Evolutionary conservation across 768 basidiomycete species (phyloP).

Genomic region (Tulasnella sp.): DNA sequence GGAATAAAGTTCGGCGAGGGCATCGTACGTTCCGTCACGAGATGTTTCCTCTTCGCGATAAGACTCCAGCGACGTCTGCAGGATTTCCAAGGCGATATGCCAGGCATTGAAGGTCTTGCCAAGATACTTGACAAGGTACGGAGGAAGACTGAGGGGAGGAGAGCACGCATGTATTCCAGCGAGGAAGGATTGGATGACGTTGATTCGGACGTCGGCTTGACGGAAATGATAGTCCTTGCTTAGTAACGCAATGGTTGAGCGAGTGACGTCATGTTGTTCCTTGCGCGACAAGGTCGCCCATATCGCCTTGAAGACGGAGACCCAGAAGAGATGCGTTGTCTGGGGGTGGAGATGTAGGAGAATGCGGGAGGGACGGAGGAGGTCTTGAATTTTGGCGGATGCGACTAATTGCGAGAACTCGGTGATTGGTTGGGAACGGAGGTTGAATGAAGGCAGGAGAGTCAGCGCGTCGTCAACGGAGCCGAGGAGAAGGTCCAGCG

Average conservation of each 20-base stretch:
- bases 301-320: conserved; percentile 69
- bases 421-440: not conserved
- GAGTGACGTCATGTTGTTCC: conserved; percentile 80
- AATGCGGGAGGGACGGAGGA: conserved; percentile 69
- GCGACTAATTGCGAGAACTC: not conserved
- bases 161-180: conserved; percentile 72
- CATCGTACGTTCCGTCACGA: conserved; percentile 76
- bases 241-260: conserved; percentile 79
- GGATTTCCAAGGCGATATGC: conserved; percentile 79
- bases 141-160: conserved; percentile 80
- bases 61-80: conserved; percentile 66
- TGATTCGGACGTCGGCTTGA: conserved; percentile 80
- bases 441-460: conserved; percentile 22
- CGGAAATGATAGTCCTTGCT: conserved; percentile 88
- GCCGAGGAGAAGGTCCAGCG: conserved; percentile 80
- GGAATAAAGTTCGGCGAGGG: conserved; percentile 88
- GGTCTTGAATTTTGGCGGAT: conserved; percentile 27
- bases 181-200: conserved; percentile 84
- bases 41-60: conserved; percentile 64
- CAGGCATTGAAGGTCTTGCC: conserved; percentile 95
- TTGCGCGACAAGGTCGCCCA: conserved; percentile 78
- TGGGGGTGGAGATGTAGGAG: conserved; percentile 69
- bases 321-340: conserved; percentile 72
- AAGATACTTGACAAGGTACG: conserved; percentile 89
- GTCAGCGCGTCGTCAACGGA: conserved; percentile 37